Evolutionary conservation across 352 stramenopile genomes (phyloP).

Genomic region (Phytophthora pistaciae): DNA sequence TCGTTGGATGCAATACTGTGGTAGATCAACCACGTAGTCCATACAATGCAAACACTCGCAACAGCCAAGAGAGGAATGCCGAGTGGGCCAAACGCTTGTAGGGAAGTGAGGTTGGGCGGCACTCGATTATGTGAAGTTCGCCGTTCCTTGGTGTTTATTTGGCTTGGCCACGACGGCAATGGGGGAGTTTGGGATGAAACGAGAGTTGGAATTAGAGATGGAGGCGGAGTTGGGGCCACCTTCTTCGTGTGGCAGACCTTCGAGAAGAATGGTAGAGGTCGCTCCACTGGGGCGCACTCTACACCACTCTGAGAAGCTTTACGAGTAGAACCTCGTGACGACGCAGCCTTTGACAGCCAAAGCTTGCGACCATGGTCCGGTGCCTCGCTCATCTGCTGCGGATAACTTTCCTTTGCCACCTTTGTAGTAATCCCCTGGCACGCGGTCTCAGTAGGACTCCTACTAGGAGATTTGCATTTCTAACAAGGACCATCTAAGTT

Average conservation of each 20-base stretch:
- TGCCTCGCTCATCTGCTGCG: not conserved
- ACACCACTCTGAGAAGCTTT: not conserved
- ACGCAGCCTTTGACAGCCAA: slow-evolving; percentile 16
- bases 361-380: slow-evolving; percentile 6
- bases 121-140: not conserved
- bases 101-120: slow-evolving; percentile 14
- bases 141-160: not conserved
- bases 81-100: slow-evolving; percentile 28
- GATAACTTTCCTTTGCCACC: not conserved
- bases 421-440: not conserved
- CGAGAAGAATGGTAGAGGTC: not conserved
- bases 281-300: not conserved
- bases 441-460: not conserved
- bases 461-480: not conserved
- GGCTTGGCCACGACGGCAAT: not conserved
- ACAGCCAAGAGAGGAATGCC: slow-evolving; percentile 24
- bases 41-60: slow-evolving; percentile 24
- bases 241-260: slow-evolving; percentile 3
- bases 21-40: slow-evolving; percentile 40
- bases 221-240: not conserved
- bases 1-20: slow-evolving; percentile 34
- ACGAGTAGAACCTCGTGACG: not conserved
- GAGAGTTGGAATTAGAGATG: not conserved
- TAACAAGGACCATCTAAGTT: not conserved
- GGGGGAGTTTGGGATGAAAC: not conserved